phyloP scores from a whole-genome alignment of 345 rosid species.

The Eucalyptus sideroxylon region DNA sequence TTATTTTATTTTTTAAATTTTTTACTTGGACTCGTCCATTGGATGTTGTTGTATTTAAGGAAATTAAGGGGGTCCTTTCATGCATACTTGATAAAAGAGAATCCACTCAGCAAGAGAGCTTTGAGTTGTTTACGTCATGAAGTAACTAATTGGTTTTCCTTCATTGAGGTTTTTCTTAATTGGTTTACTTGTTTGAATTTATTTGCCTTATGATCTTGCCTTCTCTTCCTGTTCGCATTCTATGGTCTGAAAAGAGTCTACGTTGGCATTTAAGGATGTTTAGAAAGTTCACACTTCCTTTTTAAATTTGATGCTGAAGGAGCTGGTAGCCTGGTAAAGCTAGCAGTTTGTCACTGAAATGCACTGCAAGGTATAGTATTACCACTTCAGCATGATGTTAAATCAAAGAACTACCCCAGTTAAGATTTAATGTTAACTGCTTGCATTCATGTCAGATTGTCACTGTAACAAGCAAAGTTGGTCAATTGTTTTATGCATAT shows the following conservation, averaged over 20 bases:
- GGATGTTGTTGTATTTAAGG: neutral
- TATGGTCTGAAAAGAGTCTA: neutral
- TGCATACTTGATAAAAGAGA: neutral
- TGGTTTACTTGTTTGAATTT: neutral
- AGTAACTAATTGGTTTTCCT: neutral
- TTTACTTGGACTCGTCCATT: neutral
- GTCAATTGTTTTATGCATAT: neutral
- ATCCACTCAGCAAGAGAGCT: neutral
- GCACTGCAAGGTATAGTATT: neutral
- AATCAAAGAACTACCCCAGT: neutral
- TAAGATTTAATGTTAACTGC: neutral
- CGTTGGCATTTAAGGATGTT: neutral
- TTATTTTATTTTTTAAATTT: neutral
- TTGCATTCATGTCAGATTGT: neutral
- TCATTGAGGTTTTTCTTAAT: neutral
- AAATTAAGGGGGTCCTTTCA: neutral
- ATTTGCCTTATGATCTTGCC: neutral
- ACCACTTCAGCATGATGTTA: neutral
- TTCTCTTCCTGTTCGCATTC: neutral
- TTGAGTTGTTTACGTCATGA: neutral
- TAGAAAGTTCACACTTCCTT: neutral
- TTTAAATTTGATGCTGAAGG: neutral
- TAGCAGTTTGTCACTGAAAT: neutral
- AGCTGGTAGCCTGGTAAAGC: neutral
- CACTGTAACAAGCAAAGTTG: neutral